phyloP scores from a whole-genome alignment of 805 yeast genomes.

The Candida schatavii region DNA sequence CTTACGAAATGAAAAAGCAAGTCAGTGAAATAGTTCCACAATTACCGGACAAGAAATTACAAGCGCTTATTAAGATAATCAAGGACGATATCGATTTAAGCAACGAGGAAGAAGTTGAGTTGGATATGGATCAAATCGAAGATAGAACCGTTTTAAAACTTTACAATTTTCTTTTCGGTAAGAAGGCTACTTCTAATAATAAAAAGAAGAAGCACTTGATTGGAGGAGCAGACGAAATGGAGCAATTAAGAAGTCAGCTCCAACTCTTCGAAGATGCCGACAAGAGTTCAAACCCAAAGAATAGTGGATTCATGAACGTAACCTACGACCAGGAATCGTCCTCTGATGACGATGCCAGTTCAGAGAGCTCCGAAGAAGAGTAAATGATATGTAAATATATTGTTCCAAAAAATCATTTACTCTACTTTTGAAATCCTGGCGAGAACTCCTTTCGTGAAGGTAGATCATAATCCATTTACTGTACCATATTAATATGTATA shows the following conservation, averaged over 20 bases:
- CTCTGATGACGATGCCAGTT: conserved; percentile 45
- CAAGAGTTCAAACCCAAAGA: conserved; percentile 16
- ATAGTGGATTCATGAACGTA: conserved; percentile 18
- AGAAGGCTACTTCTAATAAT: conserved; percentile 31
- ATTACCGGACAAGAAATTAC: conserved; percentile 74
- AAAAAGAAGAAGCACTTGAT: conserved; percentile 43
- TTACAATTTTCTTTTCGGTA: conserved; percentile 70
- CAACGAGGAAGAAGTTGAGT: conserved; percentile 88
- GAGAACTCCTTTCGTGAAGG: no score
- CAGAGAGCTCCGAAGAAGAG: conserved; percentile 74
- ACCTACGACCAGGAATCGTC: conserved; percentile 41
- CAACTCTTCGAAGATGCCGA: conserved; percentile 41
- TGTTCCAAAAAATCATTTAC: no score
- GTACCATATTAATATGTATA: conserved; percentile 1
- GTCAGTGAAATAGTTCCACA: conserved; percentile 81
- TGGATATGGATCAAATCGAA: conserved; percentile 91
- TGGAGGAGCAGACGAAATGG: conserved; percentile 51
- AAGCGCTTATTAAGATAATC: conserved; percentile 80
- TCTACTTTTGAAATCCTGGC: no score
- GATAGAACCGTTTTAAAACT: conserved; percentile 77
- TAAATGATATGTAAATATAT: conserved; percentile 19
- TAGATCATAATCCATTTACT: not conserved
- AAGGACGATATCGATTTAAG: conserved; percentile 57
- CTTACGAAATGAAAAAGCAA: conserved; percentile 96
- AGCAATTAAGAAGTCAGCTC: conserved; percentile 55